These are phyloP conservation scores for Rhodotorula diobovata DNA, from an alignment of 768 basidiomycete genomes.

Conservation along the genomic window DNA sequence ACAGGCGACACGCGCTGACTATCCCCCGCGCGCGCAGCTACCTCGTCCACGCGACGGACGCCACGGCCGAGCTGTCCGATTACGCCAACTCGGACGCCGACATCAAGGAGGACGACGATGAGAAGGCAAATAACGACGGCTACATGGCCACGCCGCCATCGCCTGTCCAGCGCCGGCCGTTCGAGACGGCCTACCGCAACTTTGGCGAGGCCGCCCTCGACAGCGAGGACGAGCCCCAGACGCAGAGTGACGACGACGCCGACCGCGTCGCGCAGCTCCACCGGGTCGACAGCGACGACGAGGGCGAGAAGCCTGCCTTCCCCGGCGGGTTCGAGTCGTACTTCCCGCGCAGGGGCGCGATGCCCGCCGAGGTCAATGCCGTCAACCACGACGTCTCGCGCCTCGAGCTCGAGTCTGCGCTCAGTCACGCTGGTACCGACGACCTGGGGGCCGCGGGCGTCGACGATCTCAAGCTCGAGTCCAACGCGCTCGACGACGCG, in stretches of 20 bases:
- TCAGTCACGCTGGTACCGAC: not conserved
- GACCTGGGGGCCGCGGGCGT: not conserved
- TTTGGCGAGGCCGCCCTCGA: not conserved
- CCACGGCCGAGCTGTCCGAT: not conserved
- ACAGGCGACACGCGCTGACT: not conserved
- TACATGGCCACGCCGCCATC: too few relatives aligned
- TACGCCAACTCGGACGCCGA: constrained; percentile 2
- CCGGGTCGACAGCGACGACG: not conserved
- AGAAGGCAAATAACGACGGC: not conserved
- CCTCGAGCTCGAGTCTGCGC: not conserved
- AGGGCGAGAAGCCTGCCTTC: not conserved
- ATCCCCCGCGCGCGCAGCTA: not conserved
- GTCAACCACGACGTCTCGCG: not conserved
- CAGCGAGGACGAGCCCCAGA: constrained; percentile 10
- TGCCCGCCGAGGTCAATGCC: not conserved
- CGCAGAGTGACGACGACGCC: not conserved
- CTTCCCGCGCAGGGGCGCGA: not conserved
- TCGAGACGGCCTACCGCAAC: not conserved
- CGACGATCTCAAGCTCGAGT: not conserved
- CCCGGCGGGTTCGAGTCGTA: too few relatives aligned
- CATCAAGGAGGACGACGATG: not conserved
- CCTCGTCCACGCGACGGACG: constrained; percentile 14
- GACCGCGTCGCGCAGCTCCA: not conserved
- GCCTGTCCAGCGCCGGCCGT: not conserved
- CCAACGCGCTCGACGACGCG: not conserved